Evolutionary conservation across 2,329 filamentous ascomycete species (phyloP).

Genomic region (Alternaria sp.): DNA sequence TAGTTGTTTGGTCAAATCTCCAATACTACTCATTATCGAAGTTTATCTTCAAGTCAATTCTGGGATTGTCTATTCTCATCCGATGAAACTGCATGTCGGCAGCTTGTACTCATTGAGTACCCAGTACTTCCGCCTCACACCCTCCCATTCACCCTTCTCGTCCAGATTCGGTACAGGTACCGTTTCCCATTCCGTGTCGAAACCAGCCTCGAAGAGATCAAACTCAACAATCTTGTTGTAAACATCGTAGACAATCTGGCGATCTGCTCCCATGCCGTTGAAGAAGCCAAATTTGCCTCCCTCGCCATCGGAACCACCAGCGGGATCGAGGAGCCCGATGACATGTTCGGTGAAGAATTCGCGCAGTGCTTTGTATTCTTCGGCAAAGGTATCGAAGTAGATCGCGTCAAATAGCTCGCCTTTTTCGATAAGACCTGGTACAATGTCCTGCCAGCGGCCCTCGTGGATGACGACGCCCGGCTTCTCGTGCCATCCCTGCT

Average conservation of each 20-base stretch:
- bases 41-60: neutral
- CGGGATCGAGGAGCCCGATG: slow-evolving; percentile 73
- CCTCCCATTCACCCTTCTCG: slow-evolving; percentile 80
- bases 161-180: slow-evolving; percentile 76
- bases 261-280: slow-evolving; percentile 84
- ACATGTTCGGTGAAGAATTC: slow-evolving; percentile 89
- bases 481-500: slow-evolving; percentile 57
- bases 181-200: slow-evolving; percentile 87
- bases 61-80: slow-evolving; percentile 49
- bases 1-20: too few species aligned
- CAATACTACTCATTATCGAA: neutral
- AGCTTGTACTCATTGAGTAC: slow-evolving; percentile 78
- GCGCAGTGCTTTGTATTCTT: slow-evolving; percentile 85
- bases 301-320: slow-evolving; percentile 48
- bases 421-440: slow-evolving; percentile 53
- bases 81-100: slow-evolving; percentile 76
- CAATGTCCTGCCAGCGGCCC: slow-evolving; percentile 58
- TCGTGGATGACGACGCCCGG: slow-evolving; percentile 57
- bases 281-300: slow-evolving; percentile 67
- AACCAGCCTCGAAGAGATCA: slow-evolving; percentile 84
- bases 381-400: slow-evolving; percentile 98
- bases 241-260: slow-evolving; percentile 93
- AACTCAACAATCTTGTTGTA: slow-evolving; percentile 90
- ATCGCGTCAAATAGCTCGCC: slow-evolving; percentile 60
- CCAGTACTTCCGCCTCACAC: slow-evolving; percentile 89